phyloP scores from a whole-genome alignment of 352 stramenopile species.

The Pythium pyrilobum region DNA sequence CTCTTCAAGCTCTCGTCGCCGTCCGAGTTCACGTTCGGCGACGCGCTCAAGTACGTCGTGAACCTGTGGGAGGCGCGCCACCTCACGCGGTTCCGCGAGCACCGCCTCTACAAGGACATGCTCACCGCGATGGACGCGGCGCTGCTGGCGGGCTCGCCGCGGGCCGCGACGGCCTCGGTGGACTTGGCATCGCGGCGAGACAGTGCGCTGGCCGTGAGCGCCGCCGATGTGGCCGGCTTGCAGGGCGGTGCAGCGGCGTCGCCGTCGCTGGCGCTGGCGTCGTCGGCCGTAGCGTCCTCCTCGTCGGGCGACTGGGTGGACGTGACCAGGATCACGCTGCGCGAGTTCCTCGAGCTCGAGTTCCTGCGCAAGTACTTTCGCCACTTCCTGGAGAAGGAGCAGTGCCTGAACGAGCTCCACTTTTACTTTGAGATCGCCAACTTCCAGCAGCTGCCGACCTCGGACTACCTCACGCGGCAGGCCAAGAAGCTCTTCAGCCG shows the following conservation, averaged over 20 bases:
- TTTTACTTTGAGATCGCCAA: slow-evolving; percentile 72
- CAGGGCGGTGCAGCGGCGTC: background rate
- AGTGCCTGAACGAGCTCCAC: slow-evolving; percentile 61
- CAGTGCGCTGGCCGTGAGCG: background rate
- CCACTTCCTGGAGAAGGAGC: slow-evolving; percentile 66
- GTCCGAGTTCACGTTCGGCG: slow-evolving; percentile 53
- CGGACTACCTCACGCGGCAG: slow-evolving; percentile 60
- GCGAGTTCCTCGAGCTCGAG: slow-evolving; percentile 59
- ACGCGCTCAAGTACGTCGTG: slow-evolving; percentile 51
- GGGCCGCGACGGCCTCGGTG: background rate
- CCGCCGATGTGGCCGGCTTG: background rate
- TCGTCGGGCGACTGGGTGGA: slow-evolving; percentile 29
- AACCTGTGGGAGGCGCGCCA: slow-evolving; percentile 47
- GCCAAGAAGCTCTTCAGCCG: slow-evolving; percentile 60
- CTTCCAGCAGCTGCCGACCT: slow-evolving; percentile 75
- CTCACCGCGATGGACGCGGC: slow-evolving; percentile 9
- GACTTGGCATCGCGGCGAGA: background rate
- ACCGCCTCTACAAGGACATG: slow-evolving; percentile 41
- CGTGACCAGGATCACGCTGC: slow-evolving; percentile 40
- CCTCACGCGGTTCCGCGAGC: slow-evolving; percentile 35
- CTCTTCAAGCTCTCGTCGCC: slow-evolving; percentile 54
- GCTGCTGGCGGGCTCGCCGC: background rate
- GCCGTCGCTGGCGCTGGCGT: background rate
- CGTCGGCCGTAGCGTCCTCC: slow-evolving; percentile 1
- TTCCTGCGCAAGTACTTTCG: slow-evolving; percentile 54